A percentile compares a stretch with the other conserved stretches of the same genome.
Evolutionary conservation across 495 filamentous ascomycete species (phyloP).

Genomic region (Aspergillus conjunctus): DNA sequence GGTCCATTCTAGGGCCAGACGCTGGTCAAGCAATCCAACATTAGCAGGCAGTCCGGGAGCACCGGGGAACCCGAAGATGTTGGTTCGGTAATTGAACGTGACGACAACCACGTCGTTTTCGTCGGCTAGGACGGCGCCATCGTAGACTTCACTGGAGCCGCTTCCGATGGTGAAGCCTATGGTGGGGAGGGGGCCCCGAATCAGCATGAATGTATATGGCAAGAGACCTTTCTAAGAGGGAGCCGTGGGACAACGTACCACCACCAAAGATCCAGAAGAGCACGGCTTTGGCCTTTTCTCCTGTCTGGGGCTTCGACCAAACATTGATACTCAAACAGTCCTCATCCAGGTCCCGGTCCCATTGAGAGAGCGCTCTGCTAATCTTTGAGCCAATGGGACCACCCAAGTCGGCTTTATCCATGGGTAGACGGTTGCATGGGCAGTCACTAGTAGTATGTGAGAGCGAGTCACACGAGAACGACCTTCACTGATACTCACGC

Average conservation of each 20-base stretch:
- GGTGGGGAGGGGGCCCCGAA: background rate
- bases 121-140: conserved; percentile 26
- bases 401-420: conserved; percentile 20
- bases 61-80: conserved; percentile 39
- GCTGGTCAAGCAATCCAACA: conserved; percentile 38
- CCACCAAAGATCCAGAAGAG: conserved; percentile 37
- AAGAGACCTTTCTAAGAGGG: conserved; percentile 24
- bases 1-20: conserved; percentile 39
- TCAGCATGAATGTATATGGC: background rate
- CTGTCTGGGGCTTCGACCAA: conserved; percentile 36
- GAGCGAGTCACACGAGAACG: background rate
- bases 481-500: background rate
- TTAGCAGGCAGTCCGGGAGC: conserved; percentile 30
- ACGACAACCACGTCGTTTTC: conserved; percentile 22
- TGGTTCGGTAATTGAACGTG: conserved; percentile 30
- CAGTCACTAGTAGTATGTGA: conserved; percentile 8
- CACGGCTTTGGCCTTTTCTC: conserved; percentile 32
- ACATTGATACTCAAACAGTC: conserved; percentile 44
- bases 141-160: conserved; percentile 30
- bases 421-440: conserved; percentile 20
- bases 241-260: conserved; percentile 7
- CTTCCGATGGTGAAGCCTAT: conserved; percentile 29
- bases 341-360: conserved; percentile 29
- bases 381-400: conserved; percentile 23
- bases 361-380: conserved; percentile 13